These are phyloP conservation scores for Hypoxylon sp. DNA, from an alignment of 2,329 filamentous ascomycete species.

Conservation along the genomic window DNA sequence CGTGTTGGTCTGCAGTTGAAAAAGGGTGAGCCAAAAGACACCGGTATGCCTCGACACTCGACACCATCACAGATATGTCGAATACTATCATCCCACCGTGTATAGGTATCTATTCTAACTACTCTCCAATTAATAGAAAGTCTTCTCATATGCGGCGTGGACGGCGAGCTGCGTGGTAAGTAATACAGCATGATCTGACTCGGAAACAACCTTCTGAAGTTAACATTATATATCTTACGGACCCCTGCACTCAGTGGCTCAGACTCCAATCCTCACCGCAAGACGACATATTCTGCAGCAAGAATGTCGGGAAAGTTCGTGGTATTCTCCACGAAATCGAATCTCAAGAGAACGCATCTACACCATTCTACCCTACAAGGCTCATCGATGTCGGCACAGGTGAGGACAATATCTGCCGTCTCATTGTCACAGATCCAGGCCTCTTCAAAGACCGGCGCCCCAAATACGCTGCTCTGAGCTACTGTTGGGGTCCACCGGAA, in stretches of 20 bases:
- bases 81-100: neutral
- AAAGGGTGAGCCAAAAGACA: neutral
- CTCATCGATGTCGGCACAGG: constrained; percentile 13
- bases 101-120: neutral
- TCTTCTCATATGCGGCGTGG: constrained; percentile 11
- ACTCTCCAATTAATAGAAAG: neutral
- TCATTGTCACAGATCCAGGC: constrained; percentile 1
- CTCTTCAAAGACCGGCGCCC: neutral
- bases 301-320: neutral
- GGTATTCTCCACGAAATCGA: neutral
- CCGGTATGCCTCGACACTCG: neutral
- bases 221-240: neutral
- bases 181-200: neutral
- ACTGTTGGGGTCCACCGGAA: constrained; percentile 20
- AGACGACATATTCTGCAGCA: constrained; percentile 9
- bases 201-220: neutral
- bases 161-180: constrained; percentile 3
- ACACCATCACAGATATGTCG: neutral
- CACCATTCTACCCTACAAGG: constrained; percentile 16
- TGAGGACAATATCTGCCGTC: neutral
- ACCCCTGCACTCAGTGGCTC: constrained; percentile 10
- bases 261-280: constrained; percentile 8
- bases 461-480: constrained; percentile 14
- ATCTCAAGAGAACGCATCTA: neutral
- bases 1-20: neutral